Conservation (phyloP, 345 rosid genomes). For the Salix koriyanagi region DNA sequence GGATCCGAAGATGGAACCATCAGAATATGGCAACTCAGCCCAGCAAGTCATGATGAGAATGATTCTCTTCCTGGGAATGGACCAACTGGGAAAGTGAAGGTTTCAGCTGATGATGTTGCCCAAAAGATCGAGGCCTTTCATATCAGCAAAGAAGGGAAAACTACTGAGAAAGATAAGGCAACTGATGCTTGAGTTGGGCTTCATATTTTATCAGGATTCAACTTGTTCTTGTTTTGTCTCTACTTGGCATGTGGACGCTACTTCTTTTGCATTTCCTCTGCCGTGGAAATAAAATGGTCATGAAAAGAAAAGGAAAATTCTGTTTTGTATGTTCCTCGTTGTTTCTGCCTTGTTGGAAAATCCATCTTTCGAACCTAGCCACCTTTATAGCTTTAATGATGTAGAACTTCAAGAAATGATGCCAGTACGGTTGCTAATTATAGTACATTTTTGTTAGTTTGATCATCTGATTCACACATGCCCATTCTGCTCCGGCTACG, state of each 20-base stretch:
- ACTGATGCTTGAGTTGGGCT: neutral
- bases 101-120: conserved; percentile 19
- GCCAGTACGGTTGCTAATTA: neutral
- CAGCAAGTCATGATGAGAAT: conserved; percentile 17
- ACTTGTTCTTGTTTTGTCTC: neutral
- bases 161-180: conserved; percentile 9
- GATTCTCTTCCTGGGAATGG: conserved; percentile 14
- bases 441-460: neutral
- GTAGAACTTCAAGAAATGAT: neutral
- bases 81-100: conserved; percentile 20
- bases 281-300: conserved; percentile 4
- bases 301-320: neutral
- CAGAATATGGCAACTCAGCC: conserved; percentile 58
- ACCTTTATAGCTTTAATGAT: neutral
- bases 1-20: conserved; percentile 98
- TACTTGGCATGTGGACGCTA: neutral
- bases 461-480: neutral
- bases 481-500: neutral
- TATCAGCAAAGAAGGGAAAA: conserved; percentile 18
- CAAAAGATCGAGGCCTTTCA: conserved; percentile 25
- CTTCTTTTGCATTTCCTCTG: neutral
- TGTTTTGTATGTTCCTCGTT: neutral
- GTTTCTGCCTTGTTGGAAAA: neutral
- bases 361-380: neutral
- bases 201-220: neutral